phyloP scores from a whole-genome alignment of 352 stramenopile genomes.

The Globisporangium yorkense region DNA sequence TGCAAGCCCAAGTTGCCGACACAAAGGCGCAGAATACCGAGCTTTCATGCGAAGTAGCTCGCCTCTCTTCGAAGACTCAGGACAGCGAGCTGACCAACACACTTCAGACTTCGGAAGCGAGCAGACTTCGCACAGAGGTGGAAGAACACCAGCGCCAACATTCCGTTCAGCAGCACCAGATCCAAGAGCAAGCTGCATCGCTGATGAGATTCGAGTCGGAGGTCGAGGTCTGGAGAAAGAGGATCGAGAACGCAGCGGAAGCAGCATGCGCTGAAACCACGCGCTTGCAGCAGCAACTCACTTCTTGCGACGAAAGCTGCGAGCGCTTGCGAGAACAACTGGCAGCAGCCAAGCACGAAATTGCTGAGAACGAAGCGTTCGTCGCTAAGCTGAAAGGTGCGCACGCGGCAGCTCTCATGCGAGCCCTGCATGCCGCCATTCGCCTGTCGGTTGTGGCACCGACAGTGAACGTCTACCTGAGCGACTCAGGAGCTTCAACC shows the following conservation, averaged over 20 bases:
- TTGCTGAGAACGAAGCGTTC: slow-evolving; percentile 7
- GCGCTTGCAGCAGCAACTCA: not conserved
- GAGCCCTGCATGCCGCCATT: slow-evolving; percentile 38
- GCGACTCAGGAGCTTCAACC: slow-evolving; percentile 20
- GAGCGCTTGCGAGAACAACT: not conserved
- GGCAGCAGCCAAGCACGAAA: not conserved
- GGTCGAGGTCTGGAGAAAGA: not conserved
- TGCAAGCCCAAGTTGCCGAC: not conserved
- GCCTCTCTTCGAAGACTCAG: not conserved
- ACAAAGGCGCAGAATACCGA: not conserved
- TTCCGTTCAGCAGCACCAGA: not conserved
- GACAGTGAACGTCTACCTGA: slow-evolving; percentile 77
- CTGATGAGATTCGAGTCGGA: not conserved
- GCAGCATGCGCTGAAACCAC: not conserved
- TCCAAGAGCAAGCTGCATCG: not conserved
- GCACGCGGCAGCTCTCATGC: slow-evolving; percentile 26
- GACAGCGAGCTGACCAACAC: not conserved
- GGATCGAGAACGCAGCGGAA: not conserved
- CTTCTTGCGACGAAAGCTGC: not conserved
- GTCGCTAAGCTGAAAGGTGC: slow-evolving; percentile 22
- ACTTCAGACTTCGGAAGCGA: not conserved
- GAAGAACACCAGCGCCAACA: not conserved
- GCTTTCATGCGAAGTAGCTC: not conserved
- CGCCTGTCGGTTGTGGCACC: slow-evolving; percentile 76
- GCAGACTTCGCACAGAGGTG: slow-evolving; percentile 13